Evolutionary conservation across 2,329 filamentous ascomycete species (phyloP), one percentile per base, ranked within the genome.

Genomic region (Akanthomyces lecanii): DNA sequence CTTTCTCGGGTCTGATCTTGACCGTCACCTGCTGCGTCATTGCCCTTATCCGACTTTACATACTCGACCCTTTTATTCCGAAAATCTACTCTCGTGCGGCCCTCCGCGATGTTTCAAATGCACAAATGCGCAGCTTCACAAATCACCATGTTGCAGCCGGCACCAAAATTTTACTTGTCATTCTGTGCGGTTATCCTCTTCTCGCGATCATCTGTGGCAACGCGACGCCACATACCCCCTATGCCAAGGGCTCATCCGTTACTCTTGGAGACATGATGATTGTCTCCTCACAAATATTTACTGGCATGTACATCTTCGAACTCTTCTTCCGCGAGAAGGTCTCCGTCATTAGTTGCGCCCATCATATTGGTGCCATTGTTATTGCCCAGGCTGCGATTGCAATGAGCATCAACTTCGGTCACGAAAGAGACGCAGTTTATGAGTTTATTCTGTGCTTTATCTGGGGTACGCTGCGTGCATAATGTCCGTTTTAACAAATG

Each of bases 401-500:
- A 5, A 64, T 64, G 62, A 64, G 42, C 44, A 61, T 64, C 40
- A 61, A 64, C 25, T 60, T 55, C 11, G 44, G 38, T 8, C 56
- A 61, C 44, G 56, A 64, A 38, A 61, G 44, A 45, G 62, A 64
- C 48, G 62, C 62, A 14, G 55, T 64, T 1, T 61, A 64, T 42
- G 62, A 64, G 42, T 64, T 64, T n/a, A 64, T 64, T 8, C 12
- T 64, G 11, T 64, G 62, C 28, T 64, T 64, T 8, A 58, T 64
- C n/a, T 64, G 62, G 62, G 62, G 62, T 64, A 56, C n/a, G 62
- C 38, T 23, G 28, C 50, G 11, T n/a, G 18, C 16, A 23, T 11
- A 11, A 3, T 28, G 23, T 3, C 25, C 11, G 18, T 16, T 4
- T 42, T 36, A 21, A 18, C 6, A 28, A 18, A 8, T 7, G 33